Conservation (phyloP, 2,329 filamentous ascomycete genomes). For the Claviceps paspali region DNA sequence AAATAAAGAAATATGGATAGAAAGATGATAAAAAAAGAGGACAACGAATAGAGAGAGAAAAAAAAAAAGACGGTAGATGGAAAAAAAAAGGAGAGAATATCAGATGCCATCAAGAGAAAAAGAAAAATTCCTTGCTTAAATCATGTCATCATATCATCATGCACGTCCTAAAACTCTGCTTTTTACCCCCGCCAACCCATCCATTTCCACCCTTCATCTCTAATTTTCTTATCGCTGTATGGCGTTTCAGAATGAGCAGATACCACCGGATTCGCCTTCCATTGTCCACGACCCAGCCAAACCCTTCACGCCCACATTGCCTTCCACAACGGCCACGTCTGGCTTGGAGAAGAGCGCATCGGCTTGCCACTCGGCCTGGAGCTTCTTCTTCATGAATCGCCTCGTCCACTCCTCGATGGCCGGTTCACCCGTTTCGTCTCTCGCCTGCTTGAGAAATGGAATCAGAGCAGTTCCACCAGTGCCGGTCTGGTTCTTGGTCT, state of each 20-base stretch:
- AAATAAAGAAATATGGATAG: too few relatives aligned
- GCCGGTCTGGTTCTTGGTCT: conserved; percentile 54
- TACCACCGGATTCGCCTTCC: conserved; percentile 59
- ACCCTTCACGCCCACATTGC: conserved; percentile 41
- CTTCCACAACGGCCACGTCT: conserved; percentile 23
- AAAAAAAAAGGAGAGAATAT: too few relatives aligned
- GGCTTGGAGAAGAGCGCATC: conserved; percentile 45
- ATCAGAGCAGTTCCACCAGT: conserved; percentile 91
- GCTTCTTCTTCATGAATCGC: conserved; percentile 39
- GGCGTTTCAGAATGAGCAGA: conserved; percentile 33
- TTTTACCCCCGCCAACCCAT: too few relatives aligned
- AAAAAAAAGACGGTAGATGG: too few relatives aligned
- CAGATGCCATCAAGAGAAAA: too few relatives aligned
- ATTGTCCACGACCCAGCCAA: conserved; percentile 80
- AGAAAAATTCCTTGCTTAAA: too few relatives aligned
- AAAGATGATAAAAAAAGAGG: too few relatives aligned
- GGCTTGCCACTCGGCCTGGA: conserved; percentile 31
- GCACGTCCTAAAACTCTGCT: too few relatives aligned
- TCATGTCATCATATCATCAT: too few relatives aligned
- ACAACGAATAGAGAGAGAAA: too few relatives aligned
- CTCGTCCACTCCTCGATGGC: conserved; percentile 55
- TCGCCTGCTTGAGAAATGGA: conserved; percentile 88
- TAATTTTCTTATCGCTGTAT: too few relatives aligned
- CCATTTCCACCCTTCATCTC: too few relatives aligned
- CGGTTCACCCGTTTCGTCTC: conserved; percentile 89